Percentiles rank a stretch among this genome's conserved stretches.
Conservation (phyloP, 2,329 filamentous ascomycete species). For the Diaporthe ilicicola region DNA sequence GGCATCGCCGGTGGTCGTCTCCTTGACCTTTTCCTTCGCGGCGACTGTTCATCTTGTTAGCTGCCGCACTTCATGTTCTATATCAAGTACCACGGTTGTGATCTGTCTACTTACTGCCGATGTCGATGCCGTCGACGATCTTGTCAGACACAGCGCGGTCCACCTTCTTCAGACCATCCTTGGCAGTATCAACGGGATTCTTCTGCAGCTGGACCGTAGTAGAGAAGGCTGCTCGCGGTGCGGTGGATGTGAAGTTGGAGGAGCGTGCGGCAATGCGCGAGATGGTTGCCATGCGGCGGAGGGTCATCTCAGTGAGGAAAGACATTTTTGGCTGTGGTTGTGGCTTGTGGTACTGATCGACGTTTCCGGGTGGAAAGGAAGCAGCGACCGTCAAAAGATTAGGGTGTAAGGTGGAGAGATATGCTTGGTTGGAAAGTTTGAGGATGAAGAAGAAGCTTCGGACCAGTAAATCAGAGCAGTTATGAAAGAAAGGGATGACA, state of each 20-base stretch:
- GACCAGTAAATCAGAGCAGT: not conserved
- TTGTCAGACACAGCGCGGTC: slow-evolving; percentile 69
- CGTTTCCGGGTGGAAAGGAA: slow-evolving; percentile 13
- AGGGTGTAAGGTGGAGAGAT: not conserved
- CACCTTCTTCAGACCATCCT: slow-evolving; percentile 67
- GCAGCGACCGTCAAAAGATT: not conserved
- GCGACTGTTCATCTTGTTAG: slow-evolving; percentile 41
- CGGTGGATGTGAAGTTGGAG: slow-evolving; percentile 37
- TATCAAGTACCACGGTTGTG: no score
- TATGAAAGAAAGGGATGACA: slow-evolving; percentile 8
- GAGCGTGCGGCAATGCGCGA: slow-evolving; percentile 49
- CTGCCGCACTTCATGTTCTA: slow-evolving; percentile 27
- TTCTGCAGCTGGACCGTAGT: slow-evolving; percentile 56
- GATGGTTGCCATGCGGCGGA: slow-evolving; percentile 52
- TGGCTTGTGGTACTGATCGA: not conserved
- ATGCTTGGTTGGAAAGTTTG: not conserved
- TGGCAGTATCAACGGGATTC: slow-evolving; percentile 61
- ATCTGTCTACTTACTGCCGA: slow-evolving; percentile 55
- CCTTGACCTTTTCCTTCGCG: slow-evolving; percentile 58
- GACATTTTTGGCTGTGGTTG: slow-evolving; percentile 55
- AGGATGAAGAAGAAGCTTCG: not conserved
- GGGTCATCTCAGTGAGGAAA: slow-evolving; percentile 57
- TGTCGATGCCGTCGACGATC: slow-evolving; percentile 68
- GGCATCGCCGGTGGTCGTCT: slow-evolving; percentile 48
- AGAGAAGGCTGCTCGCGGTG: slow-evolving; percentile 58